Conservation (phyloP, 2,329 filamentous ascomycete species). For the Aspergillus pseudonomiae region DNA sequence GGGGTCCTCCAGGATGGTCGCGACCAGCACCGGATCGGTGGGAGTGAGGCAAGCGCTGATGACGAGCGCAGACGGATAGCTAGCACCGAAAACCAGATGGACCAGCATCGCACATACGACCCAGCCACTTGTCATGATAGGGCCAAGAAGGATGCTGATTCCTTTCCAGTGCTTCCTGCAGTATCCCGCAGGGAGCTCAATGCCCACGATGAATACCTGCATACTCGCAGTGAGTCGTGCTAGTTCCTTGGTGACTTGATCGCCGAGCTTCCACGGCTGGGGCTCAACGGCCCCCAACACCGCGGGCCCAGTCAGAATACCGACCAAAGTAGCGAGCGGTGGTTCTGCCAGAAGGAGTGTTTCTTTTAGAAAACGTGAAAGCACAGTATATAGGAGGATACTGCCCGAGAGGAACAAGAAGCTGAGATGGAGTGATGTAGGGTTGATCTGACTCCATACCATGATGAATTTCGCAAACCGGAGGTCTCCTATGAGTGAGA, state of each 20-base stretch:
- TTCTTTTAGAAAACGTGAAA: conserved; percentile 1
- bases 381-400: conserved; percentile 1
- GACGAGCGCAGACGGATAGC: background rate
- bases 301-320: background rate
- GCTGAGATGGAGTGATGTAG: background rate
- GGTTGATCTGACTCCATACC: background rate
- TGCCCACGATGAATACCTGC: conserved; percentile 2
- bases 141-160: background rate
- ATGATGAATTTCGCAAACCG: background rate
- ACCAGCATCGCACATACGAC: background rate
- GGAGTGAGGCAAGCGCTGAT: conserved; percentile 2
- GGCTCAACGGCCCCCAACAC: background rate
- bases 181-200: background rate
- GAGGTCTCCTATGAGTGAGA: background rate
- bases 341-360: background rate
- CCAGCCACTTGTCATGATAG: background rate
- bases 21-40: conserved; percentile 2
- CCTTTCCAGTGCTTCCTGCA: background rate
- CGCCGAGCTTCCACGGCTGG: background rate
- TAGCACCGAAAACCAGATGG: background rate
- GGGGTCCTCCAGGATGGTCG: conserved; percentile 1
- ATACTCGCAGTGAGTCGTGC: background rate
- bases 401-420: background rate
- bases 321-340: background rate
- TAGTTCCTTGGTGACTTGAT: conserved; percentile 2